Evolutionary conservation across 768 basidiomycete species (phyloP).

Genomic region (Pisolithus tinctorius): DNA sequence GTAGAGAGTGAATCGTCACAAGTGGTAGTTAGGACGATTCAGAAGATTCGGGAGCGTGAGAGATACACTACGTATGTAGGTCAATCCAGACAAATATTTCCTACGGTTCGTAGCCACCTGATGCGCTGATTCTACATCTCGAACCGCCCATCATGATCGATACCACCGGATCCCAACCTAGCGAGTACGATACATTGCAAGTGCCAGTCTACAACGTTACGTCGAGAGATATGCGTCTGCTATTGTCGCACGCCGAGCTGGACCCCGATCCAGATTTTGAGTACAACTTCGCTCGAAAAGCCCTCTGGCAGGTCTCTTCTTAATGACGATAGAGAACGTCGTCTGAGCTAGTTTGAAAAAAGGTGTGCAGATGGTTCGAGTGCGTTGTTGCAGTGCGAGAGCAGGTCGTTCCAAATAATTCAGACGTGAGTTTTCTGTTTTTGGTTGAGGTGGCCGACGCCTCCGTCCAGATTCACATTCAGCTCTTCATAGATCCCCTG

Average conservation of each 20-base stretch:
- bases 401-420: conserved; percentile 54
- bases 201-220: conserved; percentile 27
- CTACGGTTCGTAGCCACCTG: too few species aligned
- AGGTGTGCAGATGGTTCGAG: conserved; percentile 76
- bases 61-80: too few species aligned
- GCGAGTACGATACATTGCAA: conserved; percentile 16
- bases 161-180: too few species aligned
- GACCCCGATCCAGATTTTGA: conserved; percentile 16
- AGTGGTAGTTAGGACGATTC: too few species aligned
- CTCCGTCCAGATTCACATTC: background rate
- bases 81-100: too few species aligned
- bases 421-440: conserved; percentile 30
- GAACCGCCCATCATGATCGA: too few species aligned
- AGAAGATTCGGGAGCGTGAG: too few species aligned
- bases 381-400: conserved; percentile 65
- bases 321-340: background rate
- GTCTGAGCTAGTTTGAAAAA: background rate
- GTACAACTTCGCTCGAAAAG: conserved; percentile 47
- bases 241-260: conserved; percentile 11
- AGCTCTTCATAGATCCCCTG: background rate
- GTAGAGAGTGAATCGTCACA: too few species aligned
- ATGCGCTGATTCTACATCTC: too few species aligned
- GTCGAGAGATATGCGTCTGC: conserved; percentile 3
- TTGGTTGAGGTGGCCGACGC: background rate
- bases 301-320: conserved; percentile 44